Evolutionary conservation across 306 rosid genomes (phyloP).

Genomic region (Cucumis hystrix): DNA sequence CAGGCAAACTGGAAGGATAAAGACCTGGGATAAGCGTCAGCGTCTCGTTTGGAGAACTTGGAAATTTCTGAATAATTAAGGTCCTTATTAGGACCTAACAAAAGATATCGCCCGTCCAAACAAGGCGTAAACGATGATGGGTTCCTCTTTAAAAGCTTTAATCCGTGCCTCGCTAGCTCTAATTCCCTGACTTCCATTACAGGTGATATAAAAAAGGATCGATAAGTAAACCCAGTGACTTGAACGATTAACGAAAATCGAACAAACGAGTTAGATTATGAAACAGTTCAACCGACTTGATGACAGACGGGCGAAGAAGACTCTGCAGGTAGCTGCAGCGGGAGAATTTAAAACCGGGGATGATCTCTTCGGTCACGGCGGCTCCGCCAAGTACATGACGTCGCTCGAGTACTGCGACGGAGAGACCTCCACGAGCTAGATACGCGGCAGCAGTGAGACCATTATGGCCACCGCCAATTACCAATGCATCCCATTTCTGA

Average conservation of each 20-base stretch:
- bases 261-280: neutral
- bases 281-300: conserved; percentile 23
- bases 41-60: conserved; percentile 64
- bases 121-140: conserved; percentile 92
- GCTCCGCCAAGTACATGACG: conserved; percentile 92
- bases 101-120: conserved; percentile 80
- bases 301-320: conserved; percentile 74
- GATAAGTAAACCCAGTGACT: neutral
- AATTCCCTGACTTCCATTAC: conserved; percentile 33
- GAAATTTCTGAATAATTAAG: conserved; percentile 67
- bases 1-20: neutral
- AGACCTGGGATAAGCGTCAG: conserved; percentile 74
- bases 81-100: conserved; percentile 54
- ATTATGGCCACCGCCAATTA: conserved; percentile 93
- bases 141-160: conserved; percentile 68
- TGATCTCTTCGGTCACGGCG: conserved; percentile 70
- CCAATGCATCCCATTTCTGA: conserved; percentile 79
- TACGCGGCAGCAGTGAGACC: conserved; percentile 90
- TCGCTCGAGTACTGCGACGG: conserved; percentile 87
- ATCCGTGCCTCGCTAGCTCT: conserved; percentile 64
- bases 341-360: conserved; percentile 82
- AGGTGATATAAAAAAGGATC: neutral
- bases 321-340: conserved; percentile 94
- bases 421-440: conserved; percentile 73
- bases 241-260: neutral